phyloP scores from a whole-genome alignment of 768 basidiomycete genomes.

The Termitomyces sp. region DNA sequence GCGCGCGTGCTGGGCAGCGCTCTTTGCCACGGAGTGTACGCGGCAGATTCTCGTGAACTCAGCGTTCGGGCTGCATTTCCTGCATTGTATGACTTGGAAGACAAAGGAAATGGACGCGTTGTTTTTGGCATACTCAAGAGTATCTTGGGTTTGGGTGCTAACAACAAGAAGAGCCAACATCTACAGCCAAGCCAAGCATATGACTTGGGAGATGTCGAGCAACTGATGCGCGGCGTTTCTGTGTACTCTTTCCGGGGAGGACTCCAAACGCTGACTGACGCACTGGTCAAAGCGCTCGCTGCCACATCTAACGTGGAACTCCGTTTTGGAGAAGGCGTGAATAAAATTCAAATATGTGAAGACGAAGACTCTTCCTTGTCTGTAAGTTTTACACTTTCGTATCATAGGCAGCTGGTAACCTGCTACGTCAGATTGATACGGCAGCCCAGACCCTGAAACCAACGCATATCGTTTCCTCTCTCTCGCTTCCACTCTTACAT shows the following conservation, averaged over 20 bases:
- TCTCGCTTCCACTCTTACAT: conserved; percentile 57
- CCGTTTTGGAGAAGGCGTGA: conserved; percentile 33
- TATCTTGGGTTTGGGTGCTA: conserved; percentile 9
- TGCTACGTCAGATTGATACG: conserved; percentile 2
- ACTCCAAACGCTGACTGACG: conserved; percentile 56
- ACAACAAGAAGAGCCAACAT: conserved; percentile 6
- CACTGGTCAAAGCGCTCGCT: conserved; percentile 44
- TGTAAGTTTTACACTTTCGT: conserved; percentile 26
- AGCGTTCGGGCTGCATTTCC: conserved; percentile 79
- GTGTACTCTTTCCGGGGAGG: conserved; percentile 83
- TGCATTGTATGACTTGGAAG: conserved; percentile 62
- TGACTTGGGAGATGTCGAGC: conserved; percentile 41
- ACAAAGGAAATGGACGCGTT: conserved; percentile 64
- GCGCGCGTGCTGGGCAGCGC: conserved; percentile 76
- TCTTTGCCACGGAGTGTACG: conserved; percentile 90
- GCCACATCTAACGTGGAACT: conserved; percentile 54
- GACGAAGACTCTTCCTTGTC: conserved; percentile 31
- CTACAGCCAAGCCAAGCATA: conserved; percentile 24
- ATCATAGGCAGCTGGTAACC: background rate
- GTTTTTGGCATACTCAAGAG: conserved; percentile 47
- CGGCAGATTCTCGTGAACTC: conserved; percentile 70
- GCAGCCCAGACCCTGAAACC: conserved; percentile 25
- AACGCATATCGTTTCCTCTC: conserved; percentile 72
- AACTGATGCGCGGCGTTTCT: conserved; percentile 52
- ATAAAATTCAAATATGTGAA: conserved; percentile 25